A percentile compares a stretch with the other conserved stretches of the same genome.
Evolutionary conservation across 2,329 filamentous ascomycete species (phyloP).

Genomic region (Fusarium irregulare): DNA sequence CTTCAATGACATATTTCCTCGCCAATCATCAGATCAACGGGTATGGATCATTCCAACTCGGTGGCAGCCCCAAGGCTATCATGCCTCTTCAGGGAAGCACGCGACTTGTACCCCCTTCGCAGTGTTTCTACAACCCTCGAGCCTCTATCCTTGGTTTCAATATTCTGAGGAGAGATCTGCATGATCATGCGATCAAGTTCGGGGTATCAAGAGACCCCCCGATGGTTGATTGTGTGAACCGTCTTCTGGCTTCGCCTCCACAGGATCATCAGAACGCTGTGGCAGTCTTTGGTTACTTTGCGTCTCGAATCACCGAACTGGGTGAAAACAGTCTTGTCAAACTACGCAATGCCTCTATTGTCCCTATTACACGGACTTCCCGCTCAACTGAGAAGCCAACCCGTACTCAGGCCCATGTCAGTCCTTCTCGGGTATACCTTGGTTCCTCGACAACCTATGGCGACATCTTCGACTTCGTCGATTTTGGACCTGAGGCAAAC

Average conservation of each 20-base stretch:
- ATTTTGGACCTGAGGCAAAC: slow-evolving; percentile 90
- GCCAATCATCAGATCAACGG: slow-evolving; percentile 81
- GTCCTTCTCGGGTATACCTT: slow-evolving; percentile 82
- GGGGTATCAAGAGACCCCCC: slow-evolving; percentile 86
- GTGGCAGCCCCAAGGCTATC: slow-evolving; percentile 66
- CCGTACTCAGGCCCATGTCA: slow-evolving; percentile 56
- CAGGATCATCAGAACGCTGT: slow-evolving; percentile 73
- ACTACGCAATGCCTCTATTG: slow-evolving; percentile 74
- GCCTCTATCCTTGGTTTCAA: slow-evolving; percentile 83
- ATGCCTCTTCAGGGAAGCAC: slow-evolving; percentile 79
- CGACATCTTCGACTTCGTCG: slow-evolving; percentile 96
- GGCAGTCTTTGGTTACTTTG: slow-evolving; percentile 84
- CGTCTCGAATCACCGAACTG: slow-evolving; percentile 79
- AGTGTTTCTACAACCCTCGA: slow-evolving; percentile 84
- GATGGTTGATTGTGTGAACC: slow-evolving; percentile 79
- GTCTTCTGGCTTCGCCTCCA: slow-evolving; percentile 78
- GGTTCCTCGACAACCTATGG: slow-evolving; percentile 77
- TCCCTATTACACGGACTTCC: slow-evolving; percentile 68
- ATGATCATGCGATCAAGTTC: slow-evolving; percentile 83
- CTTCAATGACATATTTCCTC: slow-evolving; percentile 84
- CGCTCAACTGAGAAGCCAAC: slow-evolving; percentile 56
- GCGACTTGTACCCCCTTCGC: slow-evolving; percentile 75
- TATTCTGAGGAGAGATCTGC: slow-evolving; percentile 80
- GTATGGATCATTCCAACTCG: slow-evolving; percentile 74
- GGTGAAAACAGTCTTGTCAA: slow-evolving; percentile 68